phyloP scores from a whole-genome alignment of 192 early-diverging fungal species.

The Coemansia sp. region DNA sequence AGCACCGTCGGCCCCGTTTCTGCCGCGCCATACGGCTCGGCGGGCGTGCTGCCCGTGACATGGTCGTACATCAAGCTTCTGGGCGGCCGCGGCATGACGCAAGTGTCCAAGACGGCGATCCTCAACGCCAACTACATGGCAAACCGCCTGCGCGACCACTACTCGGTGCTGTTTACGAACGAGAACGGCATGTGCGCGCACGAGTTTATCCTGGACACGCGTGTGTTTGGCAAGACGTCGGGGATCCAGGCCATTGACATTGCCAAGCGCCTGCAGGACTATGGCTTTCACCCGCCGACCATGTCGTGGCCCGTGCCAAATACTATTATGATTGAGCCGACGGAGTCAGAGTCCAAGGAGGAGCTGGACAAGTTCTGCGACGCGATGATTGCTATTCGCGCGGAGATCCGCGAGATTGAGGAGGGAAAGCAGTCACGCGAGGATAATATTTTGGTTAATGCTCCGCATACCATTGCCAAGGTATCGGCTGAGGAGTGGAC shows the following conservation, averaged over 20 bases:
- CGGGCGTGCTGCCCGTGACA: constrained; percentile 95
- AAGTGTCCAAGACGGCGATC: constrained; percentile 88
- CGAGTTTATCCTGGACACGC: constrained; percentile 98
- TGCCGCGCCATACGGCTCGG: constrained; percentile 96
- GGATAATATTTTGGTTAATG: constrained; percentile 85
- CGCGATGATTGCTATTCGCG: constrained; percentile 95
- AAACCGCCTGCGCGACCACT: constrained; percentile 86
- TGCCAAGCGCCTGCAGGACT: constrained; percentile 99
- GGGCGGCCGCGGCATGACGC: constrained; percentile 89
- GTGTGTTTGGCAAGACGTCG: constrained; percentile 79
- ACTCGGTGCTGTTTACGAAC: constrained; percentile 92
- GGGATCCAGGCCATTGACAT: constrained; percentile 95
- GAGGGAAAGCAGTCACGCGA: constrained; percentile 82
- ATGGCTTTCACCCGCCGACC: constrained; percentile 98
- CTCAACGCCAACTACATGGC: constrained; percentile 99
- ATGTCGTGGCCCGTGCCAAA: constrained; percentile 99
- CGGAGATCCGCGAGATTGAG: constrained; percentile 89
- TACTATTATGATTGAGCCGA: constrained; percentile 99
- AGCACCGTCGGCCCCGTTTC: constrained; percentile 91
- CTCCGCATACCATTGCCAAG: constrained; percentile 85
- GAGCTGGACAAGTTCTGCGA: constrained; percentile 98
- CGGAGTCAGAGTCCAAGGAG: constrained; percentile 91
- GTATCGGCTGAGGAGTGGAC: constrained; percentile 86
- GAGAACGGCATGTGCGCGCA: constrained; percentile 96
- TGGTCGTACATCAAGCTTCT: constrained; percentile 99